Percentiles rank a stretch among this genome's conserved stretches.
phyloP scores from a whole-genome alignment of 805 yeast species.

The Torulaspora microellipsoides region DNA sequence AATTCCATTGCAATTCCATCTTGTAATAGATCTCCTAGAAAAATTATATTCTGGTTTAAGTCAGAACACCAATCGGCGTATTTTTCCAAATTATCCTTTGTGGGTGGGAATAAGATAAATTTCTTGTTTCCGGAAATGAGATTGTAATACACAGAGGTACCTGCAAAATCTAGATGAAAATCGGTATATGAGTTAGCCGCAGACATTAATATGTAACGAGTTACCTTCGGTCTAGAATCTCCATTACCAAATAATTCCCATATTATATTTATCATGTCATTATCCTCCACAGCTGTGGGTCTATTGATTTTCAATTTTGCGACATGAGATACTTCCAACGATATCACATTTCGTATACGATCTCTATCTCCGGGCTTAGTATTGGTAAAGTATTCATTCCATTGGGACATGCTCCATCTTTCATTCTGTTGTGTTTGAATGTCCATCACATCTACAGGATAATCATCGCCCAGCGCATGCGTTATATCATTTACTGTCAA shows the following conservation, averaged over 20 bases:
- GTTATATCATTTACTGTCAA: conserved; percentile 31
- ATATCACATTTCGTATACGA: conserved; percentile 72
- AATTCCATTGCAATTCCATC: conserved; percentile 53
- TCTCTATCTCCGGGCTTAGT: conserved; percentile 46
- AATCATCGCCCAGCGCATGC: conserved; percentile 54
- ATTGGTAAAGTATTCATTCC: conserved; percentile 67
- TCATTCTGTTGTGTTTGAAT: conserved; percentile 68
- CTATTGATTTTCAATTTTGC: conserved; percentile 50
- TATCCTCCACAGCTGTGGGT: conserved; percentile 59
- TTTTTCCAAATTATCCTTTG: conserved; percentile 51
- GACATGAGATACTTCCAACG: conserved; percentile 68
- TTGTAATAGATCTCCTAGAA: conserved; percentile 55
- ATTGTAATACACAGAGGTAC: conserved; percentile 86
- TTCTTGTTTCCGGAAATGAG: conserved; percentile 70
- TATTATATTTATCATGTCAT: conserved; percentile 65
- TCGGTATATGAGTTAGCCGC: conserved; percentile 79
- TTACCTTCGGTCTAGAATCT: conserved; percentile 50
- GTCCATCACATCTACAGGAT: conserved; percentile 79
- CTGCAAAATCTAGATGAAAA: conserved; percentile 89
- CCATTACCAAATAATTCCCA: conserved; percentile 43
- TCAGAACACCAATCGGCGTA: conserved; percentile 72
- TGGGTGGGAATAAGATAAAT: conserved; percentile 77
- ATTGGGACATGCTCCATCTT: conserved; percentile 61
- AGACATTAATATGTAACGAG: conserved; percentile 81
- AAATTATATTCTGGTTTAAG: conserved; percentile 50